These are phyloP conservation scores for Microcyclosporella mali DNA, from an alignment of 2,329 filamentous ascomycete species.

Conservation along the genomic window DNA sequence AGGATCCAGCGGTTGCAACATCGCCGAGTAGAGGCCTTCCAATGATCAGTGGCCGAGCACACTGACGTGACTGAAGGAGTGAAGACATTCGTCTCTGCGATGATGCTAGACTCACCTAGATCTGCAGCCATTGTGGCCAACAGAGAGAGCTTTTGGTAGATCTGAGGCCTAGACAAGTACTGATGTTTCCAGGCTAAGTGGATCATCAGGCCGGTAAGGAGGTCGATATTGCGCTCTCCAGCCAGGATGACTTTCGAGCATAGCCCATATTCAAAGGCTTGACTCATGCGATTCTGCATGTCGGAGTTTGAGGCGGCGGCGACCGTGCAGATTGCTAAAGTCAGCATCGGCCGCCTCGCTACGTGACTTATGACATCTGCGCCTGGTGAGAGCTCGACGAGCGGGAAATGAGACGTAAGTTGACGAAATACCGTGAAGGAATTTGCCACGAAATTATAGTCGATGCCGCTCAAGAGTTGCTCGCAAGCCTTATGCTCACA, in stretches of 20 bases:
- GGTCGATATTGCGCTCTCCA: slow-evolving; percentile 21
- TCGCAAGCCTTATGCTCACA: slow-evolving; percentile 10
- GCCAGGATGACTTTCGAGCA: slow-evolving; percentile 22
- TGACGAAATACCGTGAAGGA: slow-evolving; percentile 22
- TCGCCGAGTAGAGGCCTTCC: slow-evolving; percentile 14
- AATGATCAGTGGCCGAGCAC: too few relatives aligned
- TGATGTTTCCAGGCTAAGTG: slow-evolving; percentile 25
- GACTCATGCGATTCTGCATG: slow-evolving; percentile 17
- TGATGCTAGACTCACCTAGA: slow-evolving; percentile 8
- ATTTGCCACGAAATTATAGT: slow-evolving; percentile 23
- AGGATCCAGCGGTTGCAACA: slow-evolving; percentile 10
- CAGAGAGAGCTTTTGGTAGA: slow-evolving; percentile 23
- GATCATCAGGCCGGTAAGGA: slow-evolving; percentile 23
- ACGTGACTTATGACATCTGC: slow-evolving; percentile 14
- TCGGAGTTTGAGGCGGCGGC: slow-evolving; percentile 17
- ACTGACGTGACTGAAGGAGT: too few relatives aligned
- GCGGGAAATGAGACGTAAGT: slow-evolving; percentile 20
- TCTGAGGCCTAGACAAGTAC: slow-evolving; percentile 20
- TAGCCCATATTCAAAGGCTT: slow-evolving; percentile 23
- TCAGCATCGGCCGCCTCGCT: slow-evolving; percentile 18
- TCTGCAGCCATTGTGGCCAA: slow-evolving; percentile 25
- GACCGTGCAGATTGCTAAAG: slow-evolving; percentile 24
- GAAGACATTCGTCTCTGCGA: too few relatives aligned
- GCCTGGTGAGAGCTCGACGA: slow-evolving; percentile 19
- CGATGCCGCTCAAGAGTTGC: slow-evolving; percentile 20